Conservation (phyloP, 2,329 filamentous ascomycete genomes). For the Paecilomyces sp. region DNA sequence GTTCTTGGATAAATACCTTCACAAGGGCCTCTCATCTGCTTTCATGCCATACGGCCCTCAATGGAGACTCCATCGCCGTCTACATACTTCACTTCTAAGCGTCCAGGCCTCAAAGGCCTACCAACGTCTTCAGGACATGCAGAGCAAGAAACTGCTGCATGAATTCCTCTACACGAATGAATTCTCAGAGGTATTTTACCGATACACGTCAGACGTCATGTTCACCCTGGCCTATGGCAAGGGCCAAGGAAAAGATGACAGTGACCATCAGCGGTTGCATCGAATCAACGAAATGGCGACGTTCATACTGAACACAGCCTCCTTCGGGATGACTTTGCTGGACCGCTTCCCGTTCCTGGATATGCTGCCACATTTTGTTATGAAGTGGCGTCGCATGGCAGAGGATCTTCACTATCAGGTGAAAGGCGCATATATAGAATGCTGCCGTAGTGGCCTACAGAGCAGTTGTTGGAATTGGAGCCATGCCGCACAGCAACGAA, state of each 20-base stretch:
- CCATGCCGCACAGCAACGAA: conserved; percentile 10
- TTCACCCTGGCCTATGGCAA: conserved; percentile 47
- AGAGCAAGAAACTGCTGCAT: conserved; percentile 39
- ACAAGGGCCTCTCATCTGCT: conserved; percentile 35
- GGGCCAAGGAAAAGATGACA: conserved; percentile 34
- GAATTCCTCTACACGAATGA: conserved; percentile 33
- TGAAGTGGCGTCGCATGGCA: conserved; percentile 34
- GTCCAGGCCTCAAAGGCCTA: conserved; percentile 39
- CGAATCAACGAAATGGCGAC: conserved; percentile 43
- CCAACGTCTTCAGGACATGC: conserved; percentile 43
- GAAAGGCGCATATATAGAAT: neutral
- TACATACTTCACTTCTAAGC: conserved; percentile 39
- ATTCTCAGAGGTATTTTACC: conserved; percentile 42
- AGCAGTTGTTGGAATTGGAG: conserved; percentile 15
- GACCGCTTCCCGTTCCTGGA: conserved; percentile 39
- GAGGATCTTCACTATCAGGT: conserved; percentile 6
- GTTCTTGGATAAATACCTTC: conserved; percentile 20
- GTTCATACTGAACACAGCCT: conserved; percentile 12
- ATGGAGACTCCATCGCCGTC: conserved; percentile 38
- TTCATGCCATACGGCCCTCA: conserved; percentile 44
- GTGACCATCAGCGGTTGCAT: conserved; percentile 38
- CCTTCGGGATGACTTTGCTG: conserved; percentile 32
- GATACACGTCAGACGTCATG: conserved; percentile 44
- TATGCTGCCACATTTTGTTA: conserved; percentile 34
- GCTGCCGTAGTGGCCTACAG: conserved; percentile 2